phyloP scores from a whole-genome alignment of 2,329 filamentous ascomycete species.

The Pseudocercospora cruenta region DNA sequence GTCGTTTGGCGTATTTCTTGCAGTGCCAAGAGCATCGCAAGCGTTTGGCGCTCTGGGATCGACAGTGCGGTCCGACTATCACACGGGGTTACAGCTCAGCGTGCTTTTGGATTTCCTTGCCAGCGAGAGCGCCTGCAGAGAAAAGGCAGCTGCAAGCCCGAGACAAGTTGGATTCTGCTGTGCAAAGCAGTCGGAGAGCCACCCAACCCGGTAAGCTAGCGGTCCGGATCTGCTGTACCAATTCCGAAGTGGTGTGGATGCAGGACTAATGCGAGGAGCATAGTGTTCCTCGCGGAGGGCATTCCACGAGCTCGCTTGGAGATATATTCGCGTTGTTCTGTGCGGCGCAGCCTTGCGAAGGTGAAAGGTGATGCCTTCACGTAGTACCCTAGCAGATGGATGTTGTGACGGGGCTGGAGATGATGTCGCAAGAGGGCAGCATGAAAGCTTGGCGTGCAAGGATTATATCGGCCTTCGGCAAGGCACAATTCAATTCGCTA shows the following conservation, averaged over 20 bases:
- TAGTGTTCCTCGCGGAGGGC: not conserved
- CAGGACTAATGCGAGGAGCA: slow-evolving; percentile 1
- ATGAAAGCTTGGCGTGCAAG: not conserved
- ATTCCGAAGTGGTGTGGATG: not conserved
- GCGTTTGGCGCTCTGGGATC: not conserved
- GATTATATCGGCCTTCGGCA: no score
- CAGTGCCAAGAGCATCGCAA: not conserved
- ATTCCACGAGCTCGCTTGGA: not conserved
- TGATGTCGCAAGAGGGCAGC: not conserved
- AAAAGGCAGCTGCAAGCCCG: not conserved
- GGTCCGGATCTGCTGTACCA: not conserved
- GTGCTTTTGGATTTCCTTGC: not conserved
- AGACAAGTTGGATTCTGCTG: not conserved
- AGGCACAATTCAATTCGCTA: not conserved
- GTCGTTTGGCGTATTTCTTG: not conserved
- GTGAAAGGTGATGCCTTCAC: not conserved
- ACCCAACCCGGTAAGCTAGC: not conserved
- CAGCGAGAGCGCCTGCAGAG: not conserved
- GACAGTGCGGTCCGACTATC: not conserved
- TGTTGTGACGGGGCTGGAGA: not conserved
- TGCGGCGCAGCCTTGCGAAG: not conserved
- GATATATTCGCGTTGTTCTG: not conserved
- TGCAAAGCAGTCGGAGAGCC: not conserved
- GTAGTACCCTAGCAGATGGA: not conserved
- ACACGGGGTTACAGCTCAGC: not conserved